Evolutionary conservation across 306 rosid genomes (phyloP), one percentile per base, ranked within the genome.

Genomic region (Castanea mollissima): DNA sequence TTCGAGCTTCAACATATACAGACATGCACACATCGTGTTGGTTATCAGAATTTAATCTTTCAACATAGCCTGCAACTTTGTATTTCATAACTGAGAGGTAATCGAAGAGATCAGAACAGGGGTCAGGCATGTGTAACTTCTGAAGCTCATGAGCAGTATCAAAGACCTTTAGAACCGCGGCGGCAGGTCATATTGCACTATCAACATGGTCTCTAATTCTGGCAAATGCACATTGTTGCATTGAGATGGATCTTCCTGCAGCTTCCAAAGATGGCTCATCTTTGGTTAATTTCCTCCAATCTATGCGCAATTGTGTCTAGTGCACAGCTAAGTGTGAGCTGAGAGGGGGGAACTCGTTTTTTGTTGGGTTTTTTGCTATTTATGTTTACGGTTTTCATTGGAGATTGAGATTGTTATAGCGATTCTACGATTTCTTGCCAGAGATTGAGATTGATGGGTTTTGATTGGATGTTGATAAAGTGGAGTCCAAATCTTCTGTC

Each of bases 141-240:
- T 87, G 89, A 31, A 92, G 90, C 57, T 88, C 96, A 63, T 76
- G 72, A 70, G 90, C 89, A 0, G 90, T 79, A 3, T 83, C 80
- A 72, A 81, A 80, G 15, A 91, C 93, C 56, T 82, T 89, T n/a
- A 86, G 83, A 56, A 90, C 84, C 0, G 97, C 92, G n/a, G 90
- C 82, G 49, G 90, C 88, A 35, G 96, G 85, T 69, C 93, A 90
- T 78, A 23, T 23, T 75, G 87, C 91, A 64, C 89, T 81, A 23
- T 86, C 84, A 23, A 92, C 76, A 59, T 86, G 80, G 11, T 81
- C 84, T 73, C 84, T 81, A 18, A 88, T 82, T 29, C 86, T 83
- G 44, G 52, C 57, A 65, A 64, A 75, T n/a, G 87, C 69, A 41
- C 84, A 73, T 44, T 72, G 77, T 2, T 68, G 80, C 75, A 52